Evolutionary conservation across 129 eudicot species (phyloP).

Genomic region (Cynara cardunculus): DNA sequence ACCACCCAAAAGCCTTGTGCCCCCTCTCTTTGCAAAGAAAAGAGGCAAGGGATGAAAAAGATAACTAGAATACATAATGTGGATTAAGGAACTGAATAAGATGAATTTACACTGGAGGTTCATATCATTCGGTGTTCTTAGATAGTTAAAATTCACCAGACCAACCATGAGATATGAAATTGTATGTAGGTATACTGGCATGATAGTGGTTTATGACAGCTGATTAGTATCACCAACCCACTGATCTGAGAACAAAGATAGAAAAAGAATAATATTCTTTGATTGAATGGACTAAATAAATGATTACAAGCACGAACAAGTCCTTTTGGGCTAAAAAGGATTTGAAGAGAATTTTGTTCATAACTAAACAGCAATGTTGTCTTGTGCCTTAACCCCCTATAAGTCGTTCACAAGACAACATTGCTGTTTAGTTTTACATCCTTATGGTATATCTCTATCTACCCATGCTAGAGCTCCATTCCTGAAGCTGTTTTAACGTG

Average conservation of each 20-base stretch:
- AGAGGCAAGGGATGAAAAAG: too few relatives aligned
- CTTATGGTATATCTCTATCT: neutral
- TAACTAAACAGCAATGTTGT: neutral
- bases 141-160: neutral
- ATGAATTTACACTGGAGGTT: neutral
- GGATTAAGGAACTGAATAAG: neutral
- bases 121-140: neutral
- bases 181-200: neutral
- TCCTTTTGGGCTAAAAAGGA: neutral
- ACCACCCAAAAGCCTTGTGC: too few relatives aligned
- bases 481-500: neutral
- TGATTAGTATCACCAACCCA: neutral
- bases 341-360: neutral
- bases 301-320: neutral
- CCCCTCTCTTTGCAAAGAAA: too few relatives aligned
- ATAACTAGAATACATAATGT: neutral
- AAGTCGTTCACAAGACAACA: neutral
- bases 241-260: neutral
- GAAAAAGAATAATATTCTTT: too few relatives aligned
- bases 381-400: neutral
- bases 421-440: neutral
- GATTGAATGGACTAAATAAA: neutral
- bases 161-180: neutral
- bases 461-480: neutral
- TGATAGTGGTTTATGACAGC: neutral